Conservation (phyloP, 225 moss, liverwort and hornwort species). For the Sphagnum tenellum region DNA sequence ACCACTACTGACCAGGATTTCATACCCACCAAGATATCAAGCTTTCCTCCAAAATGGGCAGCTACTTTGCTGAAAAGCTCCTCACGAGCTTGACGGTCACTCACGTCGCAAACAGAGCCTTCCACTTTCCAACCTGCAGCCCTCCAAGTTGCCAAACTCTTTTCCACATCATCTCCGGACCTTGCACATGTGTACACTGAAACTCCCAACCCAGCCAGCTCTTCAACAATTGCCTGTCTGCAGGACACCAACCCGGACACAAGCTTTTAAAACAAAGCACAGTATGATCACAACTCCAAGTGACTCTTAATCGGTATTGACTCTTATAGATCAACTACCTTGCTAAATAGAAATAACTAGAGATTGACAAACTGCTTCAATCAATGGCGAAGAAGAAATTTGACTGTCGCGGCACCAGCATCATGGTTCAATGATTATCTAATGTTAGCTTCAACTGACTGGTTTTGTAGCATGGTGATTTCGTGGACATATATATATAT, state of each 20-base stretch:
- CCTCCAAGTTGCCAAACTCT: conserved; percentile 45
- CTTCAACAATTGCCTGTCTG: conserved; percentile 70
- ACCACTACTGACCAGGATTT: neutral
- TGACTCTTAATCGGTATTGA: too few relatives aligned
- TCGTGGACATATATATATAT: too few relatives aligned
- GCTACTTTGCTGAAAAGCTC: conserved; percentile 37
- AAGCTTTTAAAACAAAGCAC: too few relatives aligned
- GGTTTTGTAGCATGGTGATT: too few relatives aligned
- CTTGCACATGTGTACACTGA: conserved; percentile 56
- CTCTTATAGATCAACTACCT: too few relatives aligned
- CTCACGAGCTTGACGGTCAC: conserved; percentile 42
- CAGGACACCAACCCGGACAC: neutral
- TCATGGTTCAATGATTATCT: too few relatives aligned
- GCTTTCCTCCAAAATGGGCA: conserved; percentile 38
- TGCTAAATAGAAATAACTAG: too few relatives aligned
- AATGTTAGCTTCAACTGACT: too few relatives aligned
- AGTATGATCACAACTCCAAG: too few relatives aligned
- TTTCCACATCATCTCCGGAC: conserved; percentile 32
- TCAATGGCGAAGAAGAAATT: too few relatives aligned
- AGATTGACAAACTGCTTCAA: too few relatives aligned
- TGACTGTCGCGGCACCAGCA: too few relatives aligned
- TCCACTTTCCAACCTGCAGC: conserved; percentile 40
- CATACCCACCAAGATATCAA: conserved; percentile 58
- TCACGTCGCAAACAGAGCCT: conserved; percentile 53
- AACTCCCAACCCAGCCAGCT: conserved; percentile 59